Conservation (phyloP, 139 green algal genomes). For the Volvox africanus region DNA sequence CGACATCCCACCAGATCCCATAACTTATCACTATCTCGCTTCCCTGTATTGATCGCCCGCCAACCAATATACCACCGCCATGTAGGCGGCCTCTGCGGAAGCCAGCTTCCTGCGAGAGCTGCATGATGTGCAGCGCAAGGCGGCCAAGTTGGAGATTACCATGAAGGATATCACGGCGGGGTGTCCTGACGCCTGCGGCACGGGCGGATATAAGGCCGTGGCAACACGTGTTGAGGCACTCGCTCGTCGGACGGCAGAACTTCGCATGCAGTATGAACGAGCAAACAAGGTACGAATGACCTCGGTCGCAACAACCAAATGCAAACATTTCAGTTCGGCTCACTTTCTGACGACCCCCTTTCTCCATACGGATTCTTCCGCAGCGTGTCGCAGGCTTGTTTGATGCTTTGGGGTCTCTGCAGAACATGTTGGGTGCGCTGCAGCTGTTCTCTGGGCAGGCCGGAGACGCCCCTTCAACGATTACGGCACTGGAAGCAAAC, state of each 20-base stretch:
- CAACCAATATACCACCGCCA: neutral
- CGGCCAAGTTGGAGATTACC: neutral
- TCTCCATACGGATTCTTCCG: neutral
- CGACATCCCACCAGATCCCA: no score
- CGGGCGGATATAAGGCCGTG: slow-evolving; percentile 26
- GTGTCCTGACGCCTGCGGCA: neutral
- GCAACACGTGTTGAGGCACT: neutral
- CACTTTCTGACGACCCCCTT: neutral
- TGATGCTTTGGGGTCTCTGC: slow-evolving; percentile 20
- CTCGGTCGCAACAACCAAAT: neutral
- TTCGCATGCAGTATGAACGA: neutral
- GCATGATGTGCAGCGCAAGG: slow-evolving; percentile 34
- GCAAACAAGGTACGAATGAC: slow-evolving; percentile 29
- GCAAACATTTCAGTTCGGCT: neutral
- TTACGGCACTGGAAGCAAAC: slow-evolving; percentile 21
- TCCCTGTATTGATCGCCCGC: no score
- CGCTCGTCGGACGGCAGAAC: neutral
- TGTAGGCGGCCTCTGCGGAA: slow-evolving; percentile 15
- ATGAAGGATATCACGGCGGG: slow-evolving; percentile 10
- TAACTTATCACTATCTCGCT: no score
- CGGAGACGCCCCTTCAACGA: neutral
- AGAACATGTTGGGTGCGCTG: slow-evolving; percentile 22
- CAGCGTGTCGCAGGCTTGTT: slow-evolving; percentile 25
- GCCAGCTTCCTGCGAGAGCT: slow-evolving; percentile 33
- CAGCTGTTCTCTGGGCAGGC: neutral